Base-by-base conservation (phyloP, 2,329 filamentous ascomycete genomes). In the Dothideomycetes sp. region DNA sequence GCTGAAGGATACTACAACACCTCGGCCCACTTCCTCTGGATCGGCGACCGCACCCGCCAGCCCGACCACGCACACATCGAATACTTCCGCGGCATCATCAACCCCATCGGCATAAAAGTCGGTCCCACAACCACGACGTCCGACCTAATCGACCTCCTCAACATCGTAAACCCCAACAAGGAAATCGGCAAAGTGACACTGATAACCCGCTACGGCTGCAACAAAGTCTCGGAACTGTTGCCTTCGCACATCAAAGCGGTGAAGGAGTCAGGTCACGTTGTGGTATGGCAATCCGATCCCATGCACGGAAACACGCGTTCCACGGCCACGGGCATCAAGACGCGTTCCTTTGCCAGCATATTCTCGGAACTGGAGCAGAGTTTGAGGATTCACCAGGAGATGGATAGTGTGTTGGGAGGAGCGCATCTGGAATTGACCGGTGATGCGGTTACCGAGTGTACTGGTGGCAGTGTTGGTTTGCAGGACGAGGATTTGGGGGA, bases 281-380 rank as follows among this genome's bases (percentile, higher is more conserved):
- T 94, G 4, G 85, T 95, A 52, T 96, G 89, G 89, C 91, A 96
- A 66, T 96, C 89, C 65, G 91, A 98, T 64, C 91, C 91, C 16
- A 98, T 98, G 91, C 91, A 98, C 64, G 91, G 64, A 20, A 81
- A 81, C 58, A 79, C 75, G 1, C 69, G 72, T 33, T 69, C 70
- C 33, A 89, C 84, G 0, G 73, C 76, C 0, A 68, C 74, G 0
- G 87, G 87, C 18, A 77, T 95, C 65, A 98, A 98, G 70, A 98
- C 91, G 2, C 77, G 91, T 12, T 81, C 83, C 41, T 98, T 98
- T 70, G 76, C 76, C 47, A 83, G 91, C 59, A 94, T 98, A 53
- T 80, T 95, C 59, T 76, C 76, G 1, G 91, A 98, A 68, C 73
- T 98, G 30, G 77, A 80, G 46, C 78, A 86, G 54, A 88, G 88